A percentile compares a stretch with the other conserved stretches of the same genome.
phyloP scores from a whole-genome alignment of 2,329 filamentous ascomycete species.

The Talaromyces atroroseus region DNA sequence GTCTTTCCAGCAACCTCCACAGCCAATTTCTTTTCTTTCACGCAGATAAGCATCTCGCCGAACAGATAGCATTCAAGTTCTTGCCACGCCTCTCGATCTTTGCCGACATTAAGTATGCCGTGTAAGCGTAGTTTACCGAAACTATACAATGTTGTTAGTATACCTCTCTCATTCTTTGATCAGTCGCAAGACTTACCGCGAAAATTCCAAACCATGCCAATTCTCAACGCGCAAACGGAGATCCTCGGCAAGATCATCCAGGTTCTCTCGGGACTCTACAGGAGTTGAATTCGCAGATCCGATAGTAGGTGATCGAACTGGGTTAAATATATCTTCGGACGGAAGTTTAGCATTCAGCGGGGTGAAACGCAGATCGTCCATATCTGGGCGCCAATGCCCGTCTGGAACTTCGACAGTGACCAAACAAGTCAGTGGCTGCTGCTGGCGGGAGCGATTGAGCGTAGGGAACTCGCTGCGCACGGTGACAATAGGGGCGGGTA shows the following conservation, averaged over 20 bases:
- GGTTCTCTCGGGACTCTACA: slow-evolving; percentile 67
- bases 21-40: slow-evolving; percentile 85
- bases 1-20: slow-evolving; percentile 54
- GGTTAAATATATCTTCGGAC: slow-evolving; percentile 50
- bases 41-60: slow-evolving; percentile 97
- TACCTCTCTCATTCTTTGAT: background rate
- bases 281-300: slow-evolving; percentile 56
- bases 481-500: slow-evolving; percentile 84
- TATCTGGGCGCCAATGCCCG: slow-evolving; percentile 81
- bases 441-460: slow-evolving; percentile 81
- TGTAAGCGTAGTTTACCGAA: slow-evolving; percentile 91
- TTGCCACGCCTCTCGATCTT: slow-evolving; percentile 95
- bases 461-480: slow-evolving; percentile 97
- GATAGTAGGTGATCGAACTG: slow-evolving; percentile 40
- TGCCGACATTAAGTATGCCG: slow-evolving; percentile 85
- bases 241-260: slow-evolving; percentile 79
- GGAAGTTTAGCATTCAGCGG: slow-evolving; percentile 48
- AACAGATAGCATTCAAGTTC: slow-evolving; percentile 96
- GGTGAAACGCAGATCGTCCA: slow-evolving; percentile 63
- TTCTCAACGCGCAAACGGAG: slow-evolving; percentile 88
- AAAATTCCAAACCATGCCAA: slow-evolving; percentile 94
- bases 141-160: slow-evolving; percentile 36
- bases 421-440: slow-evolving; percentile 89
- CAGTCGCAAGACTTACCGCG: slow-evolving; percentile 46
- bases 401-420: slow-evolving; percentile 92